phyloP scores from a whole-genome alignment of 495 filamentous ascomycete genomes.

The Sporormia fimetaria region DNA sequence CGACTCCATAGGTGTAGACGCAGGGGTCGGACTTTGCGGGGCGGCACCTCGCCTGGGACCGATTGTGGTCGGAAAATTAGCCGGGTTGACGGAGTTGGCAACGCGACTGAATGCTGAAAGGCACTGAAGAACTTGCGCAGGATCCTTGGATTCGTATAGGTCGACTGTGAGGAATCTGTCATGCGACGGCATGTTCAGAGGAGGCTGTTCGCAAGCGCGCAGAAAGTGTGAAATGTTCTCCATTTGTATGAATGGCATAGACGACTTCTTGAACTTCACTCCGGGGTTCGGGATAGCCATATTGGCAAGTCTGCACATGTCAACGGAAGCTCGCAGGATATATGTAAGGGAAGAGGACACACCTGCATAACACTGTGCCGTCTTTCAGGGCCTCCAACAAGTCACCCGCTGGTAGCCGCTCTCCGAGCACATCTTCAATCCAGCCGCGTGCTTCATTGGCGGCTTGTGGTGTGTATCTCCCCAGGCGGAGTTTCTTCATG shows the following conservation, averaged over 20 bases:
- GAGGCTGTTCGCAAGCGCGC: constrained; percentile 67
- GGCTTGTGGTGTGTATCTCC: constrained; percentile 87
- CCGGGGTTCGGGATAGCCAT: constrained; percentile 64
- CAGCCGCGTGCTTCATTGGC: constrained; percentile 76
- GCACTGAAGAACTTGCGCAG: constrained; percentile 91
- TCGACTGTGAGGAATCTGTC: constrained; percentile 97
- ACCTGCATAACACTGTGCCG: constrained; percentile 88
- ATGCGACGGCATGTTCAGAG: constrained; percentile 79
- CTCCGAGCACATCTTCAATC: constrained; percentile 75
- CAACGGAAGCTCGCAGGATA: not conserved
- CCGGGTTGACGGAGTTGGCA: constrained; percentile 66
- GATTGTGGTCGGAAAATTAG: constrained; percentile 59
- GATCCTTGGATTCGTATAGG: constrained; percentile 92
- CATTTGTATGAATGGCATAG: constrained; percentile 99
- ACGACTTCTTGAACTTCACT: constrained; percentile 67
- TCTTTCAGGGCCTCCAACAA: constrained; percentile 78
- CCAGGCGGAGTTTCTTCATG: constrained; percentile 81
- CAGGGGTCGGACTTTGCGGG: constrained; percentile 56
- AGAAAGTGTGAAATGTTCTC: constrained; percentile 98
- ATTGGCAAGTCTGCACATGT: constrained; percentile 59
- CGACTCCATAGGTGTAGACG: constrained; percentile 34
- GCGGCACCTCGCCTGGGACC: constrained; percentile 48
- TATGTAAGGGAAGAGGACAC: constrained; percentile 15
- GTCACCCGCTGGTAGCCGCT: constrained; percentile 58
- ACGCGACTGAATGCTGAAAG: constrained; percentile 81